Base-by-base conservation (phyloP, 2,329 filamentous ascomycete genomes). In the Cyanodermella asteris region DNA sequence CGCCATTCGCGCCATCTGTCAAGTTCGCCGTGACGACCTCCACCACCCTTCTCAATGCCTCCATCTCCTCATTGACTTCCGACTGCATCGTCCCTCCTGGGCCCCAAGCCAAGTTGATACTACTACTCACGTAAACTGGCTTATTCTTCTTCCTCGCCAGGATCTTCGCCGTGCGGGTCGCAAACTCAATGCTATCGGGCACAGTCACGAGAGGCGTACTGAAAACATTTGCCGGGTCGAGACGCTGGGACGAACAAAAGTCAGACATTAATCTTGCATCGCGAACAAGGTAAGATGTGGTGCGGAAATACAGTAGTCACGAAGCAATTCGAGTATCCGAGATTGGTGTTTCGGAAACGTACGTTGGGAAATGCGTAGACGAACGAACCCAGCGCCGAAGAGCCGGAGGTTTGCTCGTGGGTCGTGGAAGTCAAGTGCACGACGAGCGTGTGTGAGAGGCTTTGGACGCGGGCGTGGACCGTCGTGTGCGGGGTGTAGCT, bases 301-400 rank as follows among this genome's bases (percentile, higher is more conserved):
- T n/a, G n/a, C n/a, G n/a, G n/a, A n/a, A n/a, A n/a, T n/a, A n/a
- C n/a, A n/a, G n/a, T n/a, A n/a, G n/a, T n/a, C n/a, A n/a, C n/a
- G n/a, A n/a, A n/a, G n/a, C n/a, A n/a, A n/a, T n/a, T n/a, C n/a
- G n/a, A n/a, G n/a, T n/a, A n/a, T n/a, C n/a, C n/a, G n/a, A n/a
- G 17, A 22, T 22, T 13, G 17, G n/a, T 6, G 13, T 9, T n/a
- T 12, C 7, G 22, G 5, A 20, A 26, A 43, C 56, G 38, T 54
- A 91, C 87, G 51, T 91, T 75, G 10, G 87, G 84, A 45, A 97
- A 65, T 3, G 82, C 77, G 44, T 91, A 94, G 22, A 94, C 77
- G 42, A 94, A 84, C 24, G 80, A 91, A 3, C 87, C 84, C 49
- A 94, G 61, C 24, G 62, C 53, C 20, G 62, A 51, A 25, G 29